Percentiles rank a stretch among this genome's conserved stretches.
Evolutionary conservation across 768 basidiomycete genomes (phyloP).

Genomic region (Omphalotus guepiniiformis): DNA sequence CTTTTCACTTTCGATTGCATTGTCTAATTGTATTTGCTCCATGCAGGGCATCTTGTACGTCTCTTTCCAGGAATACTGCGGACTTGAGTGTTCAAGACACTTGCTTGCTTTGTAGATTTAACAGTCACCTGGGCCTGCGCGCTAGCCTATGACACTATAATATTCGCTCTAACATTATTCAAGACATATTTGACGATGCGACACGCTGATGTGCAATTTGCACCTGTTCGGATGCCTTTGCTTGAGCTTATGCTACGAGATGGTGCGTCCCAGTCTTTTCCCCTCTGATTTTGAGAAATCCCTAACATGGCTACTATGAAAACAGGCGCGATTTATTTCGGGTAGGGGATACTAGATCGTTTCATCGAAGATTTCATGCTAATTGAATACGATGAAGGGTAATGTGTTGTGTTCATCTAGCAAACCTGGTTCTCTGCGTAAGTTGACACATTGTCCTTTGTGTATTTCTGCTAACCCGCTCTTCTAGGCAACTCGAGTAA

Average conservation of each 20-base stretch:
- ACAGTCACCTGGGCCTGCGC: conserved; percentile 1
- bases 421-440: conserved; percentile 2
- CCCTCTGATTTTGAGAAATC: background rate
- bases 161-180: background rate
- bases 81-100: too few relatives aligned
- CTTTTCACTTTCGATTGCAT: background rate
- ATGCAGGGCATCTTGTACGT: background rate
- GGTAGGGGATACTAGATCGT: background rate
- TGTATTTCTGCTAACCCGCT: background rate
- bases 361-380: too few relatives aligned
- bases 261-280: background rate
- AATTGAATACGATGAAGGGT: background rate
- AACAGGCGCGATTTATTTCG: background rate
- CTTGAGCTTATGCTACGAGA: conserved; percentile 1
- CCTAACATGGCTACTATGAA: background rate
- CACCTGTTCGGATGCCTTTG: background rate
- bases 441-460: background rate
- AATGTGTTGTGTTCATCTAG: background rate
- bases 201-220: background rate
- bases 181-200: background rate
- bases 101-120: too few relatives aligned
- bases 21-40: background rate
- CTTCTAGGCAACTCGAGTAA: conserved; percentile 5
- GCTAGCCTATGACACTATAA: background rate
- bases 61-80: background rate